Percentiles rank a stretch among this genome's conserved stretches.
Conservation (phyloP, 108 stramenopile genomes). For the Skeletonema tropicum region DNA sequence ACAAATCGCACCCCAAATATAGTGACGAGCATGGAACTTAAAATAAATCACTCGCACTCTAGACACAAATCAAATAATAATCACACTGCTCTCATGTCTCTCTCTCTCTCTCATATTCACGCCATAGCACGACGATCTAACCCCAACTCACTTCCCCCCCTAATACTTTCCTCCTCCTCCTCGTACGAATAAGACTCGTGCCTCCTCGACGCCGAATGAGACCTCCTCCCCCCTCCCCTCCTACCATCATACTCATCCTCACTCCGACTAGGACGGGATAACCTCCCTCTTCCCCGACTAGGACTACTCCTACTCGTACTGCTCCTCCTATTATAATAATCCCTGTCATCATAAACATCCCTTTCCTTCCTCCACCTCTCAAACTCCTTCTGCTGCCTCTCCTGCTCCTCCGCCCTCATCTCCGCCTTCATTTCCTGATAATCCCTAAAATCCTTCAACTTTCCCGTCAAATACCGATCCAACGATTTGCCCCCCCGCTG, state of each 20-base stretch:
- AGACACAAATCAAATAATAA: not conserved
- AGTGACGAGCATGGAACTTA: not conserved
- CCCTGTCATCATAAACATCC: too few relatives aligned
- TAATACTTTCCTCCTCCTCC: not conserved
- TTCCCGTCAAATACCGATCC: not conserved
- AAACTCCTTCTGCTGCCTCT: too few relatives aligned
- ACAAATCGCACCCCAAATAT: not conserved
- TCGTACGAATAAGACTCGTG: not conserved
- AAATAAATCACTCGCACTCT: not conserved
- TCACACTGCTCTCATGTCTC: too few relatives aligned
- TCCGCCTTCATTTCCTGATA: too few relatives aligned
- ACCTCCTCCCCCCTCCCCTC: not conserved
- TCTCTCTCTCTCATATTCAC: not conserved
- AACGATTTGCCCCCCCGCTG: not conserved
- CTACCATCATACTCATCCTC: not conserved
- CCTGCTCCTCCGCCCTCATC: not conserved
- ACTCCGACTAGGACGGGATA: not conserved
- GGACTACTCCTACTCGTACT: too few relatives aligned
- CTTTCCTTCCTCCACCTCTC: too few relatives aligned
- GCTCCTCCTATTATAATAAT: too few relatives aligned
- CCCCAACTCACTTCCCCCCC: not conserved
- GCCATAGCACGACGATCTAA: not conserved
- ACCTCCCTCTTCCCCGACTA: not conserved
- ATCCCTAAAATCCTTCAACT: not conserved
- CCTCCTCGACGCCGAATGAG: not conserved